Evolutionary conservation across 2,329 filamentous ascomycete species (phyloP).

Genomic region (Aspergillus aculeatus): DNA sequence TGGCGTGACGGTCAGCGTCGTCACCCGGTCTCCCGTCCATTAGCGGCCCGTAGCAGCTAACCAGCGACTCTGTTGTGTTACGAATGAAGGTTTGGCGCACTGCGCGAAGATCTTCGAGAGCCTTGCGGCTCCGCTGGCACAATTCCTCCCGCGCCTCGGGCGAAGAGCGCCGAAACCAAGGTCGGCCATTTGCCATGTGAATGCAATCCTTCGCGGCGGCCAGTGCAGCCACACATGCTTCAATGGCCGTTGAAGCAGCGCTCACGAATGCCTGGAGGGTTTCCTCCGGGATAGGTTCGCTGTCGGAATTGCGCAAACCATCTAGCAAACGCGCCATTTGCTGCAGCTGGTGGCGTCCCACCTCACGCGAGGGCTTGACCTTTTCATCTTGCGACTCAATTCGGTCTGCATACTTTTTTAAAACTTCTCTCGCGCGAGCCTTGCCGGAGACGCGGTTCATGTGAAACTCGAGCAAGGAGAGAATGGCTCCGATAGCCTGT

Average conservation of each 20-base stretch:
- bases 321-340: not conserved
- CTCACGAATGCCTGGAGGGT: not conserved
- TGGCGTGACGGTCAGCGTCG: slow-evolving; percentile 20
- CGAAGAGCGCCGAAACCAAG: not conserved
- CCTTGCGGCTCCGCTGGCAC: not conserved
- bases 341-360: not conserved
- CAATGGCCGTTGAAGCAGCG: not conserved
- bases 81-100: slow-evolving; percentile 18
- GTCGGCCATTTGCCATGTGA: not conserved
- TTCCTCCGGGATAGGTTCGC: not conserved
- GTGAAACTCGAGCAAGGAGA: slow-evolving; percentile 47
- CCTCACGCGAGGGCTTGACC: not conserved
- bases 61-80: slow-evolving; percentile 43
- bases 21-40: not conserved
- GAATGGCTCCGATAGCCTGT: slow-evolving; percentile 33
- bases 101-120: not conserved
- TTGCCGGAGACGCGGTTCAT: slow-evolving; percentile 29
- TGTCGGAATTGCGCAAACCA: not conserved
- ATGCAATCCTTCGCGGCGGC: not conserved
- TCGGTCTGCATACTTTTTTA: not conserved
- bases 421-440: not conserved
- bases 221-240: not conserved
- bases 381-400: not conserved
- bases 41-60: slow-evolving; percentile 21
- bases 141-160: not conserved